These are phyloP conservation scores for Elsinoe necatrix DNA, from an alignment of 2,329 filamentous ascomycete genomes.

Conservation along the genomic window DNA sequence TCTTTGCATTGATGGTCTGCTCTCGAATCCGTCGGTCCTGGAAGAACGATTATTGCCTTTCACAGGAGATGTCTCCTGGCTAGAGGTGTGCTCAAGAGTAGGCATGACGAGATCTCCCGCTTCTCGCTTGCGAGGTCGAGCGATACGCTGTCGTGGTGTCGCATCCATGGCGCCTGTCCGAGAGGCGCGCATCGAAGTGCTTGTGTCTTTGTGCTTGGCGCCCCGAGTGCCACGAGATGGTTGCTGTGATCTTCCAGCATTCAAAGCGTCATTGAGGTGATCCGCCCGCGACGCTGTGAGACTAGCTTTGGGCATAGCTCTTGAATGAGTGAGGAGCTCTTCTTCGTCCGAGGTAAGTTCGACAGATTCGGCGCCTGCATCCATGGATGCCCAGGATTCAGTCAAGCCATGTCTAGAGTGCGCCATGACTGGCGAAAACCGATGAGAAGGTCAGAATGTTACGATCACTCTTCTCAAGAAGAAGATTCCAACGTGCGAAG, in stretches of 20 bases:
- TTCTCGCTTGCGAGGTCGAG: not conserved
- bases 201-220: not conserved
- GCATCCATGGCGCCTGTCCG: not conserved
- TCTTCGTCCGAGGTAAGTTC: conserved; percentile 14
- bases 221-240: not conserved
- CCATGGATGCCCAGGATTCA: conserved; percentile 13
- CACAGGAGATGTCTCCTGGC: conserved; percentile 7
- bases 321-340: not conserved
- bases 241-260: not conserved
- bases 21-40: not conserved
- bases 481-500: too few species aligned
- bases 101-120: conserved; percentile 6
- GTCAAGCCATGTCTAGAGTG: not conserved
- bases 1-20: not conserved
- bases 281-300: conserved; percentile 5
- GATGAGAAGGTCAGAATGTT: too few species aligned
- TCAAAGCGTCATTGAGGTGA: conserved; percentile 10
- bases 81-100: conserved; percentile 13
- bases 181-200: not conserved
- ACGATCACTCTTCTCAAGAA: too few species aligned
- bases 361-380: conserved; percentile 9
- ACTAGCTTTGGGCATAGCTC: not conserved
- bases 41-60: not conserved
- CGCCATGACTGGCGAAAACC: not conserved
- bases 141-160: not conserved